These are phyloP conservation scores for Penicillium sp. DNA, from an alignment of 2,329 filamentous ascomycete species.

Conservation along the genomic window DNA sequence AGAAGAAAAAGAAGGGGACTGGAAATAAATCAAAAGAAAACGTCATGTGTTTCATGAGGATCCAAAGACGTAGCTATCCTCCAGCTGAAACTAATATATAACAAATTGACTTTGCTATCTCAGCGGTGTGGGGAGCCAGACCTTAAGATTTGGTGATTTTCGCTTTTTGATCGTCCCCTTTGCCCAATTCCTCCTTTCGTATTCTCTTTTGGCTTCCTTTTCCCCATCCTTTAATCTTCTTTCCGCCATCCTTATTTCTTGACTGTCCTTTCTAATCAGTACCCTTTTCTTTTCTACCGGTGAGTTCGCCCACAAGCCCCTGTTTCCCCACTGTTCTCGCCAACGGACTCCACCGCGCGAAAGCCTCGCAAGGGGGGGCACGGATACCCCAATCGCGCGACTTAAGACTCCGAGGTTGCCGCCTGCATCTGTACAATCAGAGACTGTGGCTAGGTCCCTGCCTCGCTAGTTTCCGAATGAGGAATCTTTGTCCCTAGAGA, in stretches of 20 bases:
- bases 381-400: constrained; percentile 14
- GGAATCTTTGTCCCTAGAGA: constrained; percentile 6
- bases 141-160: background rate
- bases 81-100: constrained; percentile 1
- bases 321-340: constrained; percentile 32
- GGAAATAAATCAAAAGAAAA: background rate
- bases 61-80: background rate
- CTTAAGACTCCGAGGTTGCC: constrained; percentile 2
- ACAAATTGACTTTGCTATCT: background rate
- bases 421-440: background rate
- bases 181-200: background rate
- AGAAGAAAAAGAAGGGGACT: background rate
- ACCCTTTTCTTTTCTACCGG: constrained; percentile 3
- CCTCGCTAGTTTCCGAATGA: constrained; percentile 6
- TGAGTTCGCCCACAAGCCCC: constrained; percentile 17
- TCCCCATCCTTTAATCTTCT: background rate
- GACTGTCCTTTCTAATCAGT: constrained; percentile 3
- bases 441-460: constrained; percentile 2
- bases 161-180: background rate
- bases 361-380: constrained; percentile 24
- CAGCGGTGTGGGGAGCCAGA: constrained; percentile 6
- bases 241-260: background rate
- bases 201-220: background rate
- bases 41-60: background rate
- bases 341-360: constrained; percentile 31